Base-by-base conservation (phyloP, 257 asterid genomes). In the Solanum bukasovii region DNA sequence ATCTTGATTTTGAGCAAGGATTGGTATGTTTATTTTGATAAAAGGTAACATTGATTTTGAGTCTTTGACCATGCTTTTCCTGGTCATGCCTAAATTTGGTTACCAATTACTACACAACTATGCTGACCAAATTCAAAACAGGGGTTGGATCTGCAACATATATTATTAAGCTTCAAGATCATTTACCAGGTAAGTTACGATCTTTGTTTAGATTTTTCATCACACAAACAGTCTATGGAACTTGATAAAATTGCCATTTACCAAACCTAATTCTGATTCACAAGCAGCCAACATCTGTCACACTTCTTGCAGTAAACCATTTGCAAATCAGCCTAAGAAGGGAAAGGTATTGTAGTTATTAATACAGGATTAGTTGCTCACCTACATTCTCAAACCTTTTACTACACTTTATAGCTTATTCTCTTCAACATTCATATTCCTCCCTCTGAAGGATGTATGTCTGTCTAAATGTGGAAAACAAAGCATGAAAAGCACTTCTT, bases 111-210 rank as follows among this genome's bases (percentile, higher is more conserved):
- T 97, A 88, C 95, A 95, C 85, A 94, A 93, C 92, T 97, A 95
- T 89, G 93, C 94, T 70, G 93, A 92, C 67, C 96, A 94, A 90
- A 92, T 93, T 86, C 95, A 92, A 87, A 75, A 88, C 86, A 96
- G 99, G 99, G 99, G 98, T 90, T 96, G 99, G 99, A 93, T 94
- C 90, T 95, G 97, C 93, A 92, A 92, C 88, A 90, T 95, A 89
- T 92, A 91, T 92, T 92, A 89, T 89, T 94, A 88, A 91, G 92
- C 91, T 72, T 84, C 96, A 88, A 89, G 88, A 89, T 94, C 98
- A 90, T 96, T 97, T 85, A 72, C 93, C 87, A 94, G 91, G 99
- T 96, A 95, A 91, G 37, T 56, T 61, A 13, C 29, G 25, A 21
- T 25, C 78, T 84, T 27, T 61, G 25, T 65, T 63, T 68, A 61